Evolutionary conservation across 192 early-diverging fungal species (phyloP).

Genomic region (Chytriomyces confervae): DNA sequence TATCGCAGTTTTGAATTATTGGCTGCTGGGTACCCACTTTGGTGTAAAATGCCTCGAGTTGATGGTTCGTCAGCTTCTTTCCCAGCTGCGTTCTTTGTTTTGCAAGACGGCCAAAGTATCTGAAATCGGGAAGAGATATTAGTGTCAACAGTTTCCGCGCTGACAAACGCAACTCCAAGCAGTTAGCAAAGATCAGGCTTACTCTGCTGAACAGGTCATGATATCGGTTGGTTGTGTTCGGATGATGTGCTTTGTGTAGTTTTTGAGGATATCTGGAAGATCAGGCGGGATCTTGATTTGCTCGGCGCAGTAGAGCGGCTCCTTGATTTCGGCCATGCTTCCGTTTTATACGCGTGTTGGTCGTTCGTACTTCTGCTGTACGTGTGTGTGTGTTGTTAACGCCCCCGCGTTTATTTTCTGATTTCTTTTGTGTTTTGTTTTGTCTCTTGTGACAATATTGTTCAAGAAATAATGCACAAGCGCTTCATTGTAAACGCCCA

Average conservation of each 20-base stretch:
- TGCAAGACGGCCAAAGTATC: slow-evolving; percentile 52
- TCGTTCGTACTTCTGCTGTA: no score
- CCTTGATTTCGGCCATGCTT: slow-evolving; percentile 31
- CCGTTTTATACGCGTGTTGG: no score
- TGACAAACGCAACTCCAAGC: background rate
- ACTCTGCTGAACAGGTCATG: slow-evolving; percentile 50
- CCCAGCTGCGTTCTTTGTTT: slow-evolving; percentile 39
- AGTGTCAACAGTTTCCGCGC: background rate
- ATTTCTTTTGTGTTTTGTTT: no score
- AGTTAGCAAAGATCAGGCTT: slow-evolving; percentile 19
- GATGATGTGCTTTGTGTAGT: slow-evolving; percentile 61
- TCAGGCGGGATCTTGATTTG: slow-evolving; percentile 63
- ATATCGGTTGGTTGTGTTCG: slow-evolving; percentile 55
- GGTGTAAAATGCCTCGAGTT: slow-evolving; percentile 52
- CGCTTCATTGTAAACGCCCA: no score
- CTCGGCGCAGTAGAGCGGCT: slow-evolving; percentile 56
- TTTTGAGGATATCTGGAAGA: slow-evolving; percentile 60
- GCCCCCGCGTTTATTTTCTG: no score
- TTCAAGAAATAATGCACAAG: no score
- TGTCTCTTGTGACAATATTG: no score
- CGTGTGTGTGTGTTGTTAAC: no score
- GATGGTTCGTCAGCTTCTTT: slow-evolving; percentile 44
- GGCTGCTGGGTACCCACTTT: slow-evolving; percentile 35
- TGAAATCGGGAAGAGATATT: slow-evolving; percentile 11
- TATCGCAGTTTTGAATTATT: slow-evolving; percentile 8